phyloP scores from a whole-genome alignment of 2,329 filamentous ascomycete genomes.

The Pseudogymnoascus sp. region DNA sequence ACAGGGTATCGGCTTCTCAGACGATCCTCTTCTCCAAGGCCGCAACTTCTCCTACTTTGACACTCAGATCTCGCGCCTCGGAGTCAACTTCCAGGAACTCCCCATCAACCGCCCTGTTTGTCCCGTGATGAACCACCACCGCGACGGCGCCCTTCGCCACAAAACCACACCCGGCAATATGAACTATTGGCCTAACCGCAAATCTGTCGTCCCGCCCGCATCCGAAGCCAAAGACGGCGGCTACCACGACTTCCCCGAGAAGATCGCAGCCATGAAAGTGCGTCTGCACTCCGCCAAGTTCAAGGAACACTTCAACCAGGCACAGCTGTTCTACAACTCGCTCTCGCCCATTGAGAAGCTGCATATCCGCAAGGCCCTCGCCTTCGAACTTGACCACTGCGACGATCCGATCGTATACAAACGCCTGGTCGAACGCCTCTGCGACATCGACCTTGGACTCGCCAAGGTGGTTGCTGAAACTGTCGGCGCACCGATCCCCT shows the following conservation, averaged over 20 bases:
- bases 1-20: slow-evolving; percentile 62
- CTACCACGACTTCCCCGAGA: slow-evolving; percentile 61
- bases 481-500: slow-evolving; percentile 57
- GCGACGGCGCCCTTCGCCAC: slow-evolving; percentile 66
- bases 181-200: slow-evolving; percentile 76
- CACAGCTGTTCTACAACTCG: slow-evolving; percentile 78
- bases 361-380: slow-evolving; percentile 53
- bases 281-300: slow-evolving; percentile 67
- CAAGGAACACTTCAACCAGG: slow-evolving; percentile 68
- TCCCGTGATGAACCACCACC: slow-evolving; percentile 68
- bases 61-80: slow-evolving; percentile 63
- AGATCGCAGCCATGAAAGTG: slow-evolving; percentile 62
- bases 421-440: slow-evolving; percentile 58
- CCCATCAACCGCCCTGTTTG: slow-evolving; percentile 71
- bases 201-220: slow-evolving; percentile 55
- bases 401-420: slow-evolving; percentile 72
- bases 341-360: slow-evolving; percentile 57
- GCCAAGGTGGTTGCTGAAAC: slow-evolving; percentile 62
- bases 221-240: slow-evolving; percentile 50
- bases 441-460: slow-evolving; percentile 64
- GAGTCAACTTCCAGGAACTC: slow-evolving; percentile 68
- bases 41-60: slow-evolving; percentile 64
- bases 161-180: slow-evolving; percentile 64
- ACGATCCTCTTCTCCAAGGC: slow-evolving; percentile 67
- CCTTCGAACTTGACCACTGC: slow-evolving; percentile 73